phyloP scores from a whole-genome alignment of 352 stramenopile genomes.

The Phytophthora sojae region DNA sequence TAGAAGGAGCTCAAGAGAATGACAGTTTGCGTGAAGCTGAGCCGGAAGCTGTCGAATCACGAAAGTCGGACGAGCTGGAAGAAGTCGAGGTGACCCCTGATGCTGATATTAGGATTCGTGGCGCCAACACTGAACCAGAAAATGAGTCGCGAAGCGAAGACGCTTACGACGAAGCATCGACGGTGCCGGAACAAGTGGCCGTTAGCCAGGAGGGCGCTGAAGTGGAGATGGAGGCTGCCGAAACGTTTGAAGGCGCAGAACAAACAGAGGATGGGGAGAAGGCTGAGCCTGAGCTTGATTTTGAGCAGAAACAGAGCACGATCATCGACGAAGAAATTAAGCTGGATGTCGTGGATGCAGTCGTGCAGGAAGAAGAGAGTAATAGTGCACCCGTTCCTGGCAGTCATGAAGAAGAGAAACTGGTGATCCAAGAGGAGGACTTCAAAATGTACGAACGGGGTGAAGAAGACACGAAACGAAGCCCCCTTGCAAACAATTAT shows the following conservation, averaged over 20 bases:
- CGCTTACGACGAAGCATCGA: neutral
- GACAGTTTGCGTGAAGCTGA: constrained; percentile 5
- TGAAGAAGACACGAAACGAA: neutral
- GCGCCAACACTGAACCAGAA: constrained; percentile 8
- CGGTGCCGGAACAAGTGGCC: neutral
- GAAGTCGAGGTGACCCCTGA: constrained; percentile 32
- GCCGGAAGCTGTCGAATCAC: neutral
- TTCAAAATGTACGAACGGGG: neutral
- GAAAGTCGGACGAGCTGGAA: constrained; percentile 3
- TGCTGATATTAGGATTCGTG: constrained; percentile 11
- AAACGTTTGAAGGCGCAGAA: constrained; percentile 1
- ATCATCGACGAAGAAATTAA: constrained; percentile 16
- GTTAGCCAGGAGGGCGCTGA: neutral
- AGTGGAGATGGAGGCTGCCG: neutral
- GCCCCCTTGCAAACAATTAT: constrained; percentile 1
- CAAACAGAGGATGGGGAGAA: neutral
- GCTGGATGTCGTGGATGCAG: constrained; percentile 2
- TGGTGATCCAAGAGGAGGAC: constrained; percentile 5
- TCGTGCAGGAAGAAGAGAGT: constrained; percentile 9
- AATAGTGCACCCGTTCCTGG: neutral
- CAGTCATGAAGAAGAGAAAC: constrained; percentile 5
- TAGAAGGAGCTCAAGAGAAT: constrained; percentile 12
- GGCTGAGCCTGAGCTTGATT: neutral
- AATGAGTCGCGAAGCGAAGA: constrained; percentile 8
- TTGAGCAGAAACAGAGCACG: neutral